Conservation (phyloP, 257 asterid species). For the Penstemon newberryi region DNA sequence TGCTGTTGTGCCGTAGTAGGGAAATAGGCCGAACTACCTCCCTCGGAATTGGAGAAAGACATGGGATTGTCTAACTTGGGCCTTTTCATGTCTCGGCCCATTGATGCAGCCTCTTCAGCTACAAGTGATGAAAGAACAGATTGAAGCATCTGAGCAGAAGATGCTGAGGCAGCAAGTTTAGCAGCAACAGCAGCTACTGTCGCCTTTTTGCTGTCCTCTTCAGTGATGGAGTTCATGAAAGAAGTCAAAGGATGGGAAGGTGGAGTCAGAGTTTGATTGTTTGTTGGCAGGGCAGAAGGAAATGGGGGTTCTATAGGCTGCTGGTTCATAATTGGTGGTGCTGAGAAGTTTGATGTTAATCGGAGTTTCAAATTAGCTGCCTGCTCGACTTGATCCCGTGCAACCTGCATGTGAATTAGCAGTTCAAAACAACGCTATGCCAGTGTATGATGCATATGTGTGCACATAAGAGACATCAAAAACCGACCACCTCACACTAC, state of each 20-base stretch:
- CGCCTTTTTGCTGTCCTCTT: constrained; percentile 81
- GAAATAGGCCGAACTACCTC: constrained; percentile 45
- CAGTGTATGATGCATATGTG: no score
- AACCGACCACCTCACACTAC: no score
- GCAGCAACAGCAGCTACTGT: constrained; percentile 95
- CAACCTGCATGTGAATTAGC: constrained; percentile 48
- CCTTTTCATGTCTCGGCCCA: constrained; percentile 70
- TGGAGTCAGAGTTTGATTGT: constrained; percentile 37
- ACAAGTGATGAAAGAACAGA: constrained; percentile 85
- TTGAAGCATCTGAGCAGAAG: constrained; percentile 93
- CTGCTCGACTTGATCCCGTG: constrained; percentile 57
- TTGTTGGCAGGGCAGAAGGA: constrained; percentile 37
- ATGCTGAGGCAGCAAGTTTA: constrained; percentile 78
- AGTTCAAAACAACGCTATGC: no score
- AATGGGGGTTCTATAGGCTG: constrained; percentile 36
- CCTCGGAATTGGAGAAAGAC: constrained; percentile 48
- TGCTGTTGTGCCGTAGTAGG: constrained; percentile 41
- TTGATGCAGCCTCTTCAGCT: constrained; percentile 88
- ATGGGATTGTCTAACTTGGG: constrained; percentile 59
- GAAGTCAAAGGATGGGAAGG: constrained; percentile 38
- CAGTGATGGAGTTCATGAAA: constrained; percentile 43
- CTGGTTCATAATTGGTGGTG: constrained; percentile 31
- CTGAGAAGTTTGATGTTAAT: constrained; percentile 43
- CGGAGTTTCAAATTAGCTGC: constrained; percentile 47
- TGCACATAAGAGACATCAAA: no score